Evolutionary conservation across 2,329 filamentous ascomycete genomes (phyloP), one percentile per base, ranked within the genome.

Genomic region (Pseudogymnoascus sp.): DNA sequence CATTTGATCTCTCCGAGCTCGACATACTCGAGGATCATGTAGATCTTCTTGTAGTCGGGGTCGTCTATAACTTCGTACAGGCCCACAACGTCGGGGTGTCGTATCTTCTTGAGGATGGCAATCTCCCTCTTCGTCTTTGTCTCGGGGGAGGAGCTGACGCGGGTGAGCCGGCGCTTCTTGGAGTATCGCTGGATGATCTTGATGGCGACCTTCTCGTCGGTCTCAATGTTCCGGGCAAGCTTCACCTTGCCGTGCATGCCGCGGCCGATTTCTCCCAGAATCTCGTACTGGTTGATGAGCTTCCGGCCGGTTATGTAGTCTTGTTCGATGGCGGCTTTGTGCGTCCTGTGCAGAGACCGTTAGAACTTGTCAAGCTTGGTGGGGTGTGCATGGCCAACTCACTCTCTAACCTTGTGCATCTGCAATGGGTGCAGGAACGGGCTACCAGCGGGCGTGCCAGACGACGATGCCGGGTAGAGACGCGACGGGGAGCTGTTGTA

Each of bases 191-290:
- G 90, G 52, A 99, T 95, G 68, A 99, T 99, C 76, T 99, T 99
- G 80, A 99, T 96, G 60, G 94, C 94, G 3, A 99, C 92, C 70
- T 87, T 86, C 59, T 89, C 85, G 63, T 82, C 81, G 1, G 83
- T 91, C 60, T 85, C 78, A 48, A 90, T 77, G 70, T 95, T 91
- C 59, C 90, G 84, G 55, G 92, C 94, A 55, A 96, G 80, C 75
- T 99, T 99, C 70, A 99, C 94, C 76, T 97, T 99, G 69, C 94
- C 94, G 71, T 99, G 94, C 68, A 96, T 90, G 57, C 94, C 94
- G 62, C 94, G 88, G 60, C 94, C 94, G 59, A 99, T 89, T 74
- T 99, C 94, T 72, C 95, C 89, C 65, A 97, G 88, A 67, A 99
- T 90, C 74, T 96, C 90, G 75, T 99, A 99, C 71, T 96, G 89